Evolutionary conservation across 257 asterid genomes (phyloP), one percentile per base, ranked within the genome.

Genomic region (Solanum clarkiae): DNA sequence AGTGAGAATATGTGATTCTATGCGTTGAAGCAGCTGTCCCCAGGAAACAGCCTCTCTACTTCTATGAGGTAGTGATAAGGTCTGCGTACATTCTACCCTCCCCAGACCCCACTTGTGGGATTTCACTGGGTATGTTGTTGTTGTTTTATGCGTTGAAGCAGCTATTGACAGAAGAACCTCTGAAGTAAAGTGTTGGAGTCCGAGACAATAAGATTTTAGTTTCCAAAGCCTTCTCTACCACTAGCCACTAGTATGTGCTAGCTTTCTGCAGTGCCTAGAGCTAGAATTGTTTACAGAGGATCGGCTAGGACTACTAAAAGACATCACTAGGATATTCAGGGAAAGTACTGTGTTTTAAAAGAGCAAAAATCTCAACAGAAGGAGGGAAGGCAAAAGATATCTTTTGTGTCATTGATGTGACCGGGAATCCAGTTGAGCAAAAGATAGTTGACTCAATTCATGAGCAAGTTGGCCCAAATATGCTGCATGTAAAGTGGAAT

Each of bases 101-200:
- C n/a, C n/a, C n/a, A n/a, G n/a, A n/a, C n/a, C n/a, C n/a, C n/a
- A n/a, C n/a, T n/a, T n/a, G n/a, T n/a, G n/a, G n/a, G n/a, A n/a
- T n/a, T n/a, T n/a, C n/a, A n/a, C n/a, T n/a, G n/a, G n/a, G n/a
- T n/a, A n/a, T n/a, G n/a, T n/a, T n/a, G n/a, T n/a, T n/a, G n/a
- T n/a, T n/a, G n/a, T n/a, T n/a, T n/a, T 91, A 77, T 94, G 97
- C 85, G 91, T 94, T 65, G 36, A 32, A 32, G 98, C 98, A 57
- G 98, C 98, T 87, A 91, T 94, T 54, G 95, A 93, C 90, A 92
- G 98, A 86, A 86, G 98, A 87, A 92, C 91, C 87, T 88, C 89
- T 42, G 96, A 91, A 96, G 98, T 94, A 62, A 72, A 63, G 57
- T 66, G 22, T n/a, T 26, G 2, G 15, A 62, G 42, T 36, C 24